Percentiles rank a stretch among this genome's conserved stretches.
These are phyloP conservation scores for Linaria vulgaris DNA, from an alignment of 257 asterid genomes.

Conservation along the genomic window DNA sequence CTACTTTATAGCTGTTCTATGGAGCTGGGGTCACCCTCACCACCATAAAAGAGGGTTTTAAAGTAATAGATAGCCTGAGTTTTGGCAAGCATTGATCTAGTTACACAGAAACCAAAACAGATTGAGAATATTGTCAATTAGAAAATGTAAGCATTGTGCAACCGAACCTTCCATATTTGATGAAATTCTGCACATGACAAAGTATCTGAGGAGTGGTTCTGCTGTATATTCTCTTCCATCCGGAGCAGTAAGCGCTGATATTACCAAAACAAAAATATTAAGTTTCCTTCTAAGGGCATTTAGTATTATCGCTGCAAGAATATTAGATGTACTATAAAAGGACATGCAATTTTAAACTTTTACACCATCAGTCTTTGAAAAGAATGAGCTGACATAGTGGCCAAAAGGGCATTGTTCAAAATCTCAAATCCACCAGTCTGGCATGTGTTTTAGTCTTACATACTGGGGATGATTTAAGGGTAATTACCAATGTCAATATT, in stretches of 20 bases:
- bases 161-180: slow-evolving; percentile 61
- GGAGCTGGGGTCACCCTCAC: neutral
- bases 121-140: neutral
- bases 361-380: neutral
- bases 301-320: slow-evolving; percentile 8
- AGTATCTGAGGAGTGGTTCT: slow-evolving; percentile 34
- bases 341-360: slow-evolving; percentile 4
- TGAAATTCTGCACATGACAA: slow-evolving; percentile 45
- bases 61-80: neutral
- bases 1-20: slow-evolving; percentile 4
- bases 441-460: too few species aligned
- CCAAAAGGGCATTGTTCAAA: slow-evolving; percentile 12
- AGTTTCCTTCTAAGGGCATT: slow-evolving; percentile 22
- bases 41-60: neutral
- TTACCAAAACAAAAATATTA: slow-evolving; percentile 17
- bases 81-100: neutral
- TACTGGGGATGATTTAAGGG: neutral
- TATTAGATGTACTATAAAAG: slow-evolving; percentile 9
- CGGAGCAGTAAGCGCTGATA: slow-evolving; percentile 70
- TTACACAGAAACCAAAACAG: slow-evolving; percentile 1
- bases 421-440: neutral
- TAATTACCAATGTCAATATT: too few species aligned
- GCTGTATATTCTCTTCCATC: slow-evolving; percentile 41
- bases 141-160: slow-evolving; percentile 17
- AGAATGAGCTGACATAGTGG: neutral